Evolutionary conservation across 345 rosid species (phyloP).

Genomic region (Eucalyptus paniculata): DNA sequence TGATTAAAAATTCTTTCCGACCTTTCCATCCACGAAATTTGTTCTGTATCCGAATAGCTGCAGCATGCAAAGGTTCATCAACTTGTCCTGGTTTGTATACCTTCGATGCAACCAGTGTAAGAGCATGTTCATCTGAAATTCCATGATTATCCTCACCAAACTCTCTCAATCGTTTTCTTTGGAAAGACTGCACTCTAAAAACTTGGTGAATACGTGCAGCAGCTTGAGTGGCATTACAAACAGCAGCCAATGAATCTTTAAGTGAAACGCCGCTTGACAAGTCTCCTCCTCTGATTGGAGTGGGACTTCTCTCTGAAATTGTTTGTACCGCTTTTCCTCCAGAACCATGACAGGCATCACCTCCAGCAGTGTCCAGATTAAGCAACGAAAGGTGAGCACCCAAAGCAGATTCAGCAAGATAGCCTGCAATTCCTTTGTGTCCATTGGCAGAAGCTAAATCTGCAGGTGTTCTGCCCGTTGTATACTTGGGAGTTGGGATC

Average conservation of each 20-base stretch:
- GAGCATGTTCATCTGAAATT: conserved; percentile 57
- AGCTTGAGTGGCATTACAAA: conserved; percentile 77
- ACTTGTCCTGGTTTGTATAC: conserved; percentile 32
- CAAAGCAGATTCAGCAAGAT: no score
- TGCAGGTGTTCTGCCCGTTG: no score
- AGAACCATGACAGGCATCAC: no score
- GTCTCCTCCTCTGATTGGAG: no score
- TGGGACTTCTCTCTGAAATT: no score
- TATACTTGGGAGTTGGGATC: no score
- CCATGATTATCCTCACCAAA: conserved; percentile 35
- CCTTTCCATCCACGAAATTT: conserved; percentile 87
- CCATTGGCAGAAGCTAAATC: no score
- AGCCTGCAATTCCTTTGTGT: no score
- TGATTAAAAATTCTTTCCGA: conserved; percentile 66
- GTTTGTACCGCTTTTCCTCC: no score
- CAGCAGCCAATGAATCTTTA: conserved; percentile 69
- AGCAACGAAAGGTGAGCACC: no score
- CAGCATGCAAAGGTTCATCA: conserved; percentile 58
- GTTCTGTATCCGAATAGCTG: conserved; percentile 79
- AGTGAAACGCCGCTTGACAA: no score
- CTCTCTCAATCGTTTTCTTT: conserved; percentile 61
- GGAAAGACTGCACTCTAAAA: conserved; percentile 88
- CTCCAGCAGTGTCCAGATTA: no score
- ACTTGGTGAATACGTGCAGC: conserved; percentile 86
- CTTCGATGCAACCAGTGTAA: conserved; percentile 56